A percentile compares a stretch with the other conserved stretches of the same genome.
Evolutionary conservation across 768 basidiomycete genomes (phyloP).

Genomic region (Naganishia vishniacii): DNA sequence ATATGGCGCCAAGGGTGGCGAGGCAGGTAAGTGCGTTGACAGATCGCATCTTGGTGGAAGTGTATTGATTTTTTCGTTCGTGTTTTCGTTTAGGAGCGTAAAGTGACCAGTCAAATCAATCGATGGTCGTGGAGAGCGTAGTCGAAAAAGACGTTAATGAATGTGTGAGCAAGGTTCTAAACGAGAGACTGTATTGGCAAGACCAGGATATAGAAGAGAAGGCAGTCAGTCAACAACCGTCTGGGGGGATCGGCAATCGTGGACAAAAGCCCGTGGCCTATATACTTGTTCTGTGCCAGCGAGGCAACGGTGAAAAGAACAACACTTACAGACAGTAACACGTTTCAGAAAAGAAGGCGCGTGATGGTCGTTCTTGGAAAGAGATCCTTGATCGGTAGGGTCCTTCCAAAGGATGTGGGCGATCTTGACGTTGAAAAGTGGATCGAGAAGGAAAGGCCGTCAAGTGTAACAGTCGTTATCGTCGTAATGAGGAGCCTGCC

Average conservation of each 20-base stretch:
- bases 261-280: not conserved
- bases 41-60: constrained; percentile 3
- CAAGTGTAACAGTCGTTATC: not conserved
- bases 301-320: not conserved
- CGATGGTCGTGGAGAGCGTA: not conserved
- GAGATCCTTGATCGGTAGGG: not conserved
- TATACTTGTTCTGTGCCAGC: not conserved
- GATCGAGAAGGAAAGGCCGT: not conserved
- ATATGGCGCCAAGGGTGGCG: constrained; percentile 18
- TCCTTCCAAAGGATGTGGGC: constrained; percentile 9
- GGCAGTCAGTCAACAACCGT: not conserved
- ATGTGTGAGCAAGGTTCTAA: not conserved
- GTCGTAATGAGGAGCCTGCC: constrained; percentile 6
- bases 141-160: constrained; percentile 14
- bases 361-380: not conserved
- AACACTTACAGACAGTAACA: not conserved
- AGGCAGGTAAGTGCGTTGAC: constrained; percentile 19
- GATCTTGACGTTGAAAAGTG: not conserved
- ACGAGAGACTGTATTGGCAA: not conserved
- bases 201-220: not conserved
- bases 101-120: not conserved
- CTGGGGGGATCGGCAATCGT: not conserved
- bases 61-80: not conserved
- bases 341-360: constrained; percentile 3
- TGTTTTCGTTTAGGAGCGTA: not conserved